phyloP scores from a whole-genome alignment of 495 filamentous ascomycete genomes.

The Cercophora sp. region DNA sequence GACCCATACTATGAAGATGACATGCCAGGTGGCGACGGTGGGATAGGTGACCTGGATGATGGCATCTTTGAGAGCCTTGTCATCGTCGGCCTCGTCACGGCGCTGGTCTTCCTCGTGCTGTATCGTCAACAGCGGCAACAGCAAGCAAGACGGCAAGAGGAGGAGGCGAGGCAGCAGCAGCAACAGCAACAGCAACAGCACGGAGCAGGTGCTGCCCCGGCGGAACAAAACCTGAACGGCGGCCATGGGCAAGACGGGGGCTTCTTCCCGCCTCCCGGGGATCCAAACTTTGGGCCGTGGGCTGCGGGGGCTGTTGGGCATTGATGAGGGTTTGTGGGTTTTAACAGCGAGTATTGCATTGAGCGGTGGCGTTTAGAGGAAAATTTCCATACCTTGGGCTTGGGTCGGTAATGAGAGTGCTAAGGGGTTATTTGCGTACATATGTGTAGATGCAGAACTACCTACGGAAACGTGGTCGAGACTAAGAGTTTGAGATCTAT shows the following conservation, averaged over 20 bases:
- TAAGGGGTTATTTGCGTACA: no score
- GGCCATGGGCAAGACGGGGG: slow-evolving; percentile 16
- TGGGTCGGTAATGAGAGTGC: no score
- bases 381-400: no score
- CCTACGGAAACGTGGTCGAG: no score
- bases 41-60: slow-evolving; percentile 63
- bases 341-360: slow-evolving; percentile 1
- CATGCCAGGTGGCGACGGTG: slow-evolving; percentile 47
- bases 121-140: slow-evolving; percentile 76
- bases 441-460: no score
- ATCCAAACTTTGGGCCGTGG: slow-evolving; percentile 71
- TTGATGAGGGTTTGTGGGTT: slow-evolving; percentile 34
- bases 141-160: slow-evolving; percentile 36
- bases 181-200: slow-evolving; percentile 23
- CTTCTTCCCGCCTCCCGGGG: slow-evolving; percentile 62
- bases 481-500: no score
- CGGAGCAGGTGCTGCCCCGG: slow-evolving; percentile 6
- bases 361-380: slow-evolving; percentile 6
- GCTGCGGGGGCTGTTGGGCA: slow-evolving; percentile 72
- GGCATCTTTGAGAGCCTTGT: slow-evolving; percentile 76
- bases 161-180: slow-evolving; percentile 33
- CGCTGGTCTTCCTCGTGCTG: slow-evolving; percentile 72
- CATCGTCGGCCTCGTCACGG: slow-evolving; percentile 72
- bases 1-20: slow-evolving; percentile 55
- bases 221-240: no score